Base-by-base conservation (phyloP, 345 rosid genomes). In the Populus deltoides region DNA sequence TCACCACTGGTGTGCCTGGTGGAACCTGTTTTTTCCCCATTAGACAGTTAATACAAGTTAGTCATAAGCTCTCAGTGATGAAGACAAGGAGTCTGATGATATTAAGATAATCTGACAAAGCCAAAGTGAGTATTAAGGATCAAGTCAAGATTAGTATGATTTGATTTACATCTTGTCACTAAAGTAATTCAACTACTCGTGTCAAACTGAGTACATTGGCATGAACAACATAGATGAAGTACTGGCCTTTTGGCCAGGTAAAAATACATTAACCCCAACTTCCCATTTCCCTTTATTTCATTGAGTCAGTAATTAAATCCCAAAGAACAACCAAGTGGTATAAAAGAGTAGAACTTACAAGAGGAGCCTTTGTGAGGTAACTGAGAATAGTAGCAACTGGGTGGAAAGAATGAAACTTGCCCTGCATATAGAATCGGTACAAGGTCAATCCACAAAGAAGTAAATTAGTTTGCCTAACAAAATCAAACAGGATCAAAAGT, bases 311-410 rank as follows among this genome's bases (percentile, higher is more conserved):
- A 5, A 16, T 17, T 5, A 17, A 16, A 51, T 18, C 57, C 4
- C 22, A 53, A 53, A 53, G 43, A 39, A 39, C 43, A 6, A 53
- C 3, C 8, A 20, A 20, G 8, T 18, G 7, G 3, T 53, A 20
- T 45, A 11, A 41, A 17, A n/a, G 33, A 24, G 41, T 22, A 33
- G 29, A 68, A 72, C 97, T 87, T 87, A 96, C 99, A 24, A 96
- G 94, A 77, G 99, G 99, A 68, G 99, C 98, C 91, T 93, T 96
- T 78, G 92, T 92, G 74, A 96, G 94, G 90, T 96, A 96, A 81
- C 99, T 96, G 72, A 96, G 98, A 78, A 96, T 90, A 78, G 99
- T 92, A 49, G 98, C 98, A 47, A 96, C 98, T 7, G 99, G 99
- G 83, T 96, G 99, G 90, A 96, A 93, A 17, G 97, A 92, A 79